Conservation (phyloP, 129 eudicot species). For the Logfia minima region DNA sequence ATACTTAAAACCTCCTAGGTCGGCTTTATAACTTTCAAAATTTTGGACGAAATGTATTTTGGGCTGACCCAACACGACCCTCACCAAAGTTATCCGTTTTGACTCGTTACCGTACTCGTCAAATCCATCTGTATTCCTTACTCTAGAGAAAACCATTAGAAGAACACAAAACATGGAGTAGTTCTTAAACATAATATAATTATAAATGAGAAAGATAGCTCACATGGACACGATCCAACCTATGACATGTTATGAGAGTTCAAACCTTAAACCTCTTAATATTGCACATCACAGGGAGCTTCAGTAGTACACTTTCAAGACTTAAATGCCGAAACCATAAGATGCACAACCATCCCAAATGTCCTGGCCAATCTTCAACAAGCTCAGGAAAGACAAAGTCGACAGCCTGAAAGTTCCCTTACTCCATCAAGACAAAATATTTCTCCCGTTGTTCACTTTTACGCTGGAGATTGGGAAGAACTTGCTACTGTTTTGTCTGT, state of each 20-base stretch:
- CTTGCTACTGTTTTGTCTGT: constrained; percentile 56
- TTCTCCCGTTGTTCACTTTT: constrained; percentile 58
- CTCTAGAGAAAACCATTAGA: not conserved
- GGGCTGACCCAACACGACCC: not conserved
- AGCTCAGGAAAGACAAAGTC: constrained; percentile 62
- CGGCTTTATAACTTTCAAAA: no score
- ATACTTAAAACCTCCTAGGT: not conserved
- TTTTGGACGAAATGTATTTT: not conserved
- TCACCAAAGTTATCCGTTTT: not conserved
- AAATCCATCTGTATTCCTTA: not conserved
- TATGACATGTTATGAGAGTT: not conserved
- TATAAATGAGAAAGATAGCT: constrained; percentile 2
- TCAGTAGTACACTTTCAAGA: constrained; percentile 76
- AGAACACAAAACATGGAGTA: not conserved
- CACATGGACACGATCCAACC: not conserved
- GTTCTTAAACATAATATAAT: not conserved
- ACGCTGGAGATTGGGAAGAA: constrained; percentile 88
- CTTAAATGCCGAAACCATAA: constrained; percentile 57
- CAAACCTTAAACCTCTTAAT: not conserved
- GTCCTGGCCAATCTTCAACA: constrained; percentile 72
- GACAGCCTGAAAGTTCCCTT: constrained; percentile 60
- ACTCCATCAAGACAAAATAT: constrained; percentile 68
- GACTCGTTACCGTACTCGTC: not conserved
- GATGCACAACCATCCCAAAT: constrained; percentile 77
- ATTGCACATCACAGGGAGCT: constrained; percentile 53